Conservation (phyloP, 257 asterid genomes). For the Euphrasia confusa region DNA sequence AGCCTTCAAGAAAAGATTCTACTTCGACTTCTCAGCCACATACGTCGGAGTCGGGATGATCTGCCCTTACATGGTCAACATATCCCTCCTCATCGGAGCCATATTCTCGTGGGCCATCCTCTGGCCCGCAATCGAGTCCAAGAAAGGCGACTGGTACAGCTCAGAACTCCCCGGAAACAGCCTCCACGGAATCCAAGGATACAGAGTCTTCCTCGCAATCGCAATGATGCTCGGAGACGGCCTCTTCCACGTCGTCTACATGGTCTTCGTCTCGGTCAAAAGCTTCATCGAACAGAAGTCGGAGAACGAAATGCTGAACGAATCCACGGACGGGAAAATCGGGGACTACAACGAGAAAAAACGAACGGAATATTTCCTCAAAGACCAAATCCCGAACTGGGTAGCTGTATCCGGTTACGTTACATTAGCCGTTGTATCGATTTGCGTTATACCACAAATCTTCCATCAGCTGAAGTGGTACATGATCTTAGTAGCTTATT, state of each 20-base stretch:
- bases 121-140: conserved; percentile 54
- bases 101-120: conserved; percentile 57
- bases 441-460: conserved; percentile 32
- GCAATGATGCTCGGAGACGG: conserved; percentile 84
- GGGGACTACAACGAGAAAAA: conserved; percentile 30
- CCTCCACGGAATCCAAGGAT: conserved; percentile 71
- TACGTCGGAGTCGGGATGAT: conserved; percentile 80
- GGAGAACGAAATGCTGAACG: background rate
- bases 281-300: conserved; percentile 23
- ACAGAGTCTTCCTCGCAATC: conserved; percentile 65
- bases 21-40: conserved; percentile 64
- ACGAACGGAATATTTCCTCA: conserved; percentile 41
- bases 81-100: conserved; percentile 56
- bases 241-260: conserved; percentile 51
- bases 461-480: conserved; percentile 57
- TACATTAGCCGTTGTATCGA: conserved; percentile 34
- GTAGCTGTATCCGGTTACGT: conserved; percentile 45
- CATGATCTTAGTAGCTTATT: conserved; percentile 40
- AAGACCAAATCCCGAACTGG: conserved; percentile 42
- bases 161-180: conserved; percentile 27
- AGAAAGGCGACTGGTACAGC: conserved; percentile 54
- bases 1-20: conserved; percentile 49
- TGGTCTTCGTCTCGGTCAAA: conserved; percentile 29
- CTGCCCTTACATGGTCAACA: conserved; percentile 62
- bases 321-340: background rate